Conservation (phyloP, 495 filamentous ascomycete species). For the Penicillium argentinense region DNA sequence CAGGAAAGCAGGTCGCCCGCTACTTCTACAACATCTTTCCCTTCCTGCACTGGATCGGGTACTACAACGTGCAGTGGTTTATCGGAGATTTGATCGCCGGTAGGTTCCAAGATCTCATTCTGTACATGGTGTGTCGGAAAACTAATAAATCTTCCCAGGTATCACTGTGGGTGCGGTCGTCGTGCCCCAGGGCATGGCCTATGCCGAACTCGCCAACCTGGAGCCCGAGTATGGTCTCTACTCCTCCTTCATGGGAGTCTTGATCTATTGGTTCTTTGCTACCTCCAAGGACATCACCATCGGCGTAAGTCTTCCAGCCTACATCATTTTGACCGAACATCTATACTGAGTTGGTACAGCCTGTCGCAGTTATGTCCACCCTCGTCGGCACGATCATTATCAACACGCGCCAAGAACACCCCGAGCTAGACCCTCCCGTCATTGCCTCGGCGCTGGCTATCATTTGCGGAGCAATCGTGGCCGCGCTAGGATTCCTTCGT, state of each 20-base stretch:
- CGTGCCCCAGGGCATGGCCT: conserved; percentile 97
- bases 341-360: too few relatives aligned
- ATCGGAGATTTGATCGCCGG: conserved; percentile 87
- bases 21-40: conserved; percentile 81
- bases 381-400: conserved; percentile 77
- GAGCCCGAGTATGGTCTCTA: conserved; percentile 85
- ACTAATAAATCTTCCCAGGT: conserved; percentile 1
- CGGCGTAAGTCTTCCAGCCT: conserved; percentile 70
- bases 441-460: conserved; percentile 82
- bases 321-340: too few relatives aligned
- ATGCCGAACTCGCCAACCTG: conserved; percentile 81
- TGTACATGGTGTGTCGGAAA: too few relatives aligned
- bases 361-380: conserved; percentile 94
- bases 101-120: too few relatives aligned
- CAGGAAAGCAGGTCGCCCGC: conserved; percentile 44
- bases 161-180: conserved; percentile 96
- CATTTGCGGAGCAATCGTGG: conserved; percentile 76
- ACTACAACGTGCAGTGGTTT: conserved; percentile 89
- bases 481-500: conserved; percentile 74
- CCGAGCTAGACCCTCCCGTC: conserved; percentile 56
- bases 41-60: conserved; percentile 80
- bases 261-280: conserved; percentile 98
- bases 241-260: conserved; percentile 95
- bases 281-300: conserved; percentile 99
- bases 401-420: conserved; percentile 53